Evolutionary conservation across 495 filamentous ascomycete species (phyloP), one percentile per base, ranked within the genome.

Genomic region (Penicillium roqueforti): DNA sequence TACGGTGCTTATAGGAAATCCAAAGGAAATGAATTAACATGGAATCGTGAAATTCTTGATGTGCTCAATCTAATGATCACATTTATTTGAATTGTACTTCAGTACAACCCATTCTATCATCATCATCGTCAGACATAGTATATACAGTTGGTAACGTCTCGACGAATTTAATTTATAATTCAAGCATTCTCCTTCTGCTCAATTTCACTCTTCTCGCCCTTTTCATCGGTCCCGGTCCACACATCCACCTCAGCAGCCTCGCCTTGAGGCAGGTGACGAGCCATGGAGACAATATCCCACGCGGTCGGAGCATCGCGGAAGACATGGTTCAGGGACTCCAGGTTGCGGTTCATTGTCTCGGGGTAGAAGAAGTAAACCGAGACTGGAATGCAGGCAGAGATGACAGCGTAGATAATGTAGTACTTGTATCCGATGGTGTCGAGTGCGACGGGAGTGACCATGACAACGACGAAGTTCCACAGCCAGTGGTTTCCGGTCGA

Each of bases 301-400:
- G 52, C 13, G 20, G 56, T 41, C 1, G 52, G 44, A 5, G 56
- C 56, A 47, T 62, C 59, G 0, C 49, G 56, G 43, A 63, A 63
- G 29, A 63, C 57, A 37, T 60, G 57, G 42, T 60, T 56, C 4
- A 63, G 40, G 19, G 51, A 46, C 38, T 67, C 64, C 42, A 67
- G 37, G 13, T 61, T 64, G 25, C 62, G 61, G 25, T 61, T 61
- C 61, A 64, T 64, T 0, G 64, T 67, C 67, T 87, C 84, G 0
- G 83, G 84, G 62, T 81, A 86, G 74, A 86, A 82, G 70, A 84
- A 80, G 61, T 80, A 85, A 37, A 85, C 76, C 9, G 70, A 63
- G 1, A 80, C 19, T 70, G 42, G 63, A 20, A 69, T 65, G 31
- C 50, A 54, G 47, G 60, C 45, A 40, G 68, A 47, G 6, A 73